Evolutionary conservation across 208 protist species (phyloP), one percentile per base, ranked within the genome.

Genomic region (Naegleria gruberi): DNA sequence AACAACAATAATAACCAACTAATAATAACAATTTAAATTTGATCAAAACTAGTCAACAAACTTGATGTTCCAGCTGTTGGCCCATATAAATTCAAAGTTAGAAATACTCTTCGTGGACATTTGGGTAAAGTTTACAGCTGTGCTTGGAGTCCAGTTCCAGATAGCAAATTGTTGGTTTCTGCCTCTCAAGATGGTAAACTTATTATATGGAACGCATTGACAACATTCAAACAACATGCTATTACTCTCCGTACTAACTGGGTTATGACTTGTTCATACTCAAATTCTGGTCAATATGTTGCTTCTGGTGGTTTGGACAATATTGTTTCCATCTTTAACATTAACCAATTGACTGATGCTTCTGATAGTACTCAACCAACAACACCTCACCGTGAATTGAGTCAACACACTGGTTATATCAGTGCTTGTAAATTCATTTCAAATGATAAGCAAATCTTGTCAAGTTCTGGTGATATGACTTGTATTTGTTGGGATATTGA

Each of bases 251-350:
- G 91, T 37, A 94, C 91, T 26, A 85, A 74, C 37, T 95, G 94
- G 94, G 90, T 92, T 2, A 93, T 91, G 91, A 84, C 91, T 46
- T 93, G 91, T 83, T 73, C 91, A 12, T 96, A 96, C 88, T 92
- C 95, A 17, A 93, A 93, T 41, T 93, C 89, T n/a, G 92, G 92
- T 40, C 94, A 94, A 55, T 95, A 94, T 92, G 95, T 97, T 19
- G 95, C 95, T 17, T 96, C 91, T 91, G 95, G 95, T 89, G 95
- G 95, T 89, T 92, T 97, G 42, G 95, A 96, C 92, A 97, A 96
- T 90, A 94, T 94, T 55, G 96, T 94, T 65, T 94, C 94, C 19
- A 92, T 97, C 77, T 96, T 95, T 91, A 92, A 89, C 40, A 92
- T 96, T 37, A 87, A 46, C 17, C 34, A 86, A 34, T 43, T 47